Percentiles rank a stretch among this genome's conserved stretches.
phyloP scores from a whole-genome alignment of 768 basidiomycete species.

The Wakefieldia striispora region DNA sequence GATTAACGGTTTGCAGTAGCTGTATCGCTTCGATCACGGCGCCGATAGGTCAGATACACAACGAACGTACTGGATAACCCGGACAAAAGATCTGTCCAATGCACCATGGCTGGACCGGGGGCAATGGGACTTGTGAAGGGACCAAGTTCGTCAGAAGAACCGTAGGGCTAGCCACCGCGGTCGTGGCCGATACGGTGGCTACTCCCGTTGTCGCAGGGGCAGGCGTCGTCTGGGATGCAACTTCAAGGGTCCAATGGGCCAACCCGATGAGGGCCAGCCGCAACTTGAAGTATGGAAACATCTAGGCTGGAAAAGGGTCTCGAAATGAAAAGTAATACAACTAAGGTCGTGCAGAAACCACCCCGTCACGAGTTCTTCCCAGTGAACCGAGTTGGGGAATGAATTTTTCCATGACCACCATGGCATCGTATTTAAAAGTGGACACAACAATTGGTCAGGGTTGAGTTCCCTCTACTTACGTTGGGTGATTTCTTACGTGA shows the following conservation, averaged over 20 bases:
- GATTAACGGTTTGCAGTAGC: conserved; percentile 83
- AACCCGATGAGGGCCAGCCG: conserved; percentile 15
- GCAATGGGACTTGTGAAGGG: conserved; percentile 62
- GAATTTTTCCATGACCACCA: too few species aligned
- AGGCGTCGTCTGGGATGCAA: conserved; percentile 11
- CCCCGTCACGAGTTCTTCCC: too few species aligned
- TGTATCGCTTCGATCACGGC: conserved; percentile 23
- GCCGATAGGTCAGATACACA: too few species aligned
- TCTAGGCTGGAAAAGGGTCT: conserved; percentile 4
- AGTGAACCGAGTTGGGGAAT: too few species aligned
- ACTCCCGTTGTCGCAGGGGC: conserved; percentile 16
- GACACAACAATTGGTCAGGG: too few species aligned
- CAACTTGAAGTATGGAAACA: conserved; percentile 34
- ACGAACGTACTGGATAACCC: conserved; percentile 51
- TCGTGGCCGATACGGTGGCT: conserved; percentile 47
- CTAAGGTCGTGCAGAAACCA: too few species aligned
- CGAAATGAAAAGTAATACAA: too few species aligned
- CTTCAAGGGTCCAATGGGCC: conserved; percentile 3
- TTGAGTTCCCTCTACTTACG: too few species aligned
- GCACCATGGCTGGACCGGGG: conserved; percentile 77
- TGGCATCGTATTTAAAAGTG: too few species aligned
- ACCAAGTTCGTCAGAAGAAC: conserved; percentile 48
- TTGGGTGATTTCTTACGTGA: too few species aligned
- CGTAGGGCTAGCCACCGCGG: conserved; percentile 64
- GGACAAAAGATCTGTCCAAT: conserved; percentile 76